phyloP scores from a whole-genome alignment of 2,329 filamentous ascomycete species.

The Cercospora berteroae region DNA sequence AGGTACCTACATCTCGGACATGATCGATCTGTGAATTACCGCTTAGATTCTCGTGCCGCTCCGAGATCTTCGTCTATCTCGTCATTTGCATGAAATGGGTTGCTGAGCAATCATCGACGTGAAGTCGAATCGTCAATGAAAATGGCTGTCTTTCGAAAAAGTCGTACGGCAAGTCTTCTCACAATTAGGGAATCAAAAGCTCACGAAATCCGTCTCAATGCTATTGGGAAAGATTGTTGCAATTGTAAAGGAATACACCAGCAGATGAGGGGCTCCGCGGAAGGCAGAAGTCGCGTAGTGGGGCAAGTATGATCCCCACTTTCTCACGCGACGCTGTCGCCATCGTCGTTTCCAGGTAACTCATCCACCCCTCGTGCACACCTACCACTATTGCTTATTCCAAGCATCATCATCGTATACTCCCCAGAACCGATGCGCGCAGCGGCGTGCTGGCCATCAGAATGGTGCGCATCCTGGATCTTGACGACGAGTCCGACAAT shows the following conservation, averaged over 20 bases:
- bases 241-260: not conserved
- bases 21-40: not conserved
- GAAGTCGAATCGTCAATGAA: not conserved
- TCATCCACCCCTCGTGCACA: not conserved
- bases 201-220: not conserved
- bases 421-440: slow-evolving; percentile 15
- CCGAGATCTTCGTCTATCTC: not conserved
- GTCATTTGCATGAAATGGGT: not conserved
- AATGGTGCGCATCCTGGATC: slow-evolving; percentile 48
- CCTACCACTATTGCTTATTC: not conserved
- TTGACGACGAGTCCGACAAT: slow-evolving; percentile 40
- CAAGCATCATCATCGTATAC: not conserved
- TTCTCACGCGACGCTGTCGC: not conserved
- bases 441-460: slow-evolving; percentile 16
- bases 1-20: not conserved
- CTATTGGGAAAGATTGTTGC: not conserved
- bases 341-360: not conserved
- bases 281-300: not conserved
- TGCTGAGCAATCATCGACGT: not conserved
- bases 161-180: not conserved
- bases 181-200: not conserved
- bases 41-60: not conserved
- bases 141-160: not conserved
- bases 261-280: not conserved
- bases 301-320: not conserved